A percentile compares a stretch with the other conserved stretches of the same genome.
These are phyloP conservation scores for Trichoderma breve DNA, from an alignment of 2,329 filamentous ascomycete genomes.

Conservation along the genomic window DNA sequence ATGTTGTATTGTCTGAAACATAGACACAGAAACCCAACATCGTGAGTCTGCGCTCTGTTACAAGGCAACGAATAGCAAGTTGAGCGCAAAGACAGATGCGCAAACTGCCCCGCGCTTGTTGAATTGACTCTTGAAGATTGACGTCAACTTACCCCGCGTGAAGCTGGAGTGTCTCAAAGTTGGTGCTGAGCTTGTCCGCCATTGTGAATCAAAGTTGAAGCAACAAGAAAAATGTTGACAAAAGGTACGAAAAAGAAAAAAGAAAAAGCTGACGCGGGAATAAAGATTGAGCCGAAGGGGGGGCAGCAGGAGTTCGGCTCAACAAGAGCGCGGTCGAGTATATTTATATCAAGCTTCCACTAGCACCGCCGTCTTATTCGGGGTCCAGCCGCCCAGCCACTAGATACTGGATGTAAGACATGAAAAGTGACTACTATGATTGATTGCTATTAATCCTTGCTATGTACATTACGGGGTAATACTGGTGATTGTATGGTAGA, in stretches of 20 bases:
- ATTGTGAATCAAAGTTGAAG: constrained; percentile 26
- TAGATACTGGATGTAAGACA: neutral
- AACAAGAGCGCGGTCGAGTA: neutral
- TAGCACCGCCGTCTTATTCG: neutral
- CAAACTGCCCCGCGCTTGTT: neutral
- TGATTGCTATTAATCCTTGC: neutral
- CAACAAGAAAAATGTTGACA: constrained; percentile 20
- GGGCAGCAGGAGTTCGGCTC: neutral
- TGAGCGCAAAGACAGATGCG: neutral
- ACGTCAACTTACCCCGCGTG: constrained; percentile 67
- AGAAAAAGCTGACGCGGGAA: constrained; percentile 19
- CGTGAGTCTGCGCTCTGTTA: neutral
- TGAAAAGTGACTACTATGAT: neutral
- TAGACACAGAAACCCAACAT: too few species aligned
- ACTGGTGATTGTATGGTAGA: neutral
- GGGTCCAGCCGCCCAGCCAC: neutral
- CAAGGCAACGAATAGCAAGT: neutral
- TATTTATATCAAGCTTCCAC: constrained; percentile 9
- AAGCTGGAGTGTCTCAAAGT: constrained; percentile 83
- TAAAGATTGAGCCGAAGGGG: neutral
- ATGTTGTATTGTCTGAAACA: neutral
- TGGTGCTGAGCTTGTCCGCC: constrained; percentile 49
- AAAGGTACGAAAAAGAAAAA: constrained; percentile 9
- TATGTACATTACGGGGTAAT: neutral
- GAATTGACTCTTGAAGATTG: neutral